Percentiles rank a stretch among this genome's conserved stretches.
Evolutionary conservation across 2,329 filamentous ascomycete genomes (phyloP).

Genomic region (Arachnopeziza araneosa): DNA sequence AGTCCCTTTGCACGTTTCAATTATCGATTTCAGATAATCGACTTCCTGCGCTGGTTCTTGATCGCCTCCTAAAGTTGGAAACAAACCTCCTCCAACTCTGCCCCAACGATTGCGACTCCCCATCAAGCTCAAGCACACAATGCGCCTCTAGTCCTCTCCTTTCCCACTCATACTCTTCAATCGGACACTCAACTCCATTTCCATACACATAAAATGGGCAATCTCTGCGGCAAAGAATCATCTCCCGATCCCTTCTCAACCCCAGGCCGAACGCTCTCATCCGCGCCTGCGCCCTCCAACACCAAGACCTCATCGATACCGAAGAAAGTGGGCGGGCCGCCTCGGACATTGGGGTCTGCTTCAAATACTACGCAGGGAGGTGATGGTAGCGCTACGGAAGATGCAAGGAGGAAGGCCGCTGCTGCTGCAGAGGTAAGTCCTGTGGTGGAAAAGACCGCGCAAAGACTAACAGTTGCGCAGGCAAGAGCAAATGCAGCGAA

Average conservation of each 20-base stretch:
- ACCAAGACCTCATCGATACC: constrained; percentile 46
- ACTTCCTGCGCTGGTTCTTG: too few species aligned
- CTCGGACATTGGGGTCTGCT: constrained; percentile 59
- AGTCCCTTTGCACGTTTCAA: too few species aligned
- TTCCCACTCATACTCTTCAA: not conserved
- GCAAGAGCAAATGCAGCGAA: constrained; percentile 33
- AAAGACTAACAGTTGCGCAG: not conserved
- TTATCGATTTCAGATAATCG: too few species aligned
- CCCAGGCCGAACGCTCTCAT: constrained; percentile 67
- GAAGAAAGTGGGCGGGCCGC: constrained; percentile 46
- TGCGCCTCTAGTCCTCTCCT: constrained; percentile 2
- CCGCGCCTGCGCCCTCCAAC: constrained; percentile 36
- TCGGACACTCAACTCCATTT: not conserved
- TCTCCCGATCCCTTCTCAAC: constrained; percentile 62
- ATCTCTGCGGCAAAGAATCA: constrained; percentile 74
- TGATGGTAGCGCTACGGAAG: constrained; percentile 33
- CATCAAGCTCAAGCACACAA: constrained; percentile 1
- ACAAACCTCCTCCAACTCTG: not conserved
- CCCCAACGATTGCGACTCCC: not conserved
- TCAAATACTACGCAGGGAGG: constrained; percentile 36
- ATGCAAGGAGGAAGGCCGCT: constrained; percentile 69
- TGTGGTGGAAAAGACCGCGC: not conserved
- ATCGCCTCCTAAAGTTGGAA: too few species aligned
- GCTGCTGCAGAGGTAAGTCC: constrained; percentile 74
- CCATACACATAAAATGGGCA: constrained; percentile 59